Conservation (phyloP, 2,329 filamentous ascomycete genomes). For the Sclerotinia borealis region DNA sequence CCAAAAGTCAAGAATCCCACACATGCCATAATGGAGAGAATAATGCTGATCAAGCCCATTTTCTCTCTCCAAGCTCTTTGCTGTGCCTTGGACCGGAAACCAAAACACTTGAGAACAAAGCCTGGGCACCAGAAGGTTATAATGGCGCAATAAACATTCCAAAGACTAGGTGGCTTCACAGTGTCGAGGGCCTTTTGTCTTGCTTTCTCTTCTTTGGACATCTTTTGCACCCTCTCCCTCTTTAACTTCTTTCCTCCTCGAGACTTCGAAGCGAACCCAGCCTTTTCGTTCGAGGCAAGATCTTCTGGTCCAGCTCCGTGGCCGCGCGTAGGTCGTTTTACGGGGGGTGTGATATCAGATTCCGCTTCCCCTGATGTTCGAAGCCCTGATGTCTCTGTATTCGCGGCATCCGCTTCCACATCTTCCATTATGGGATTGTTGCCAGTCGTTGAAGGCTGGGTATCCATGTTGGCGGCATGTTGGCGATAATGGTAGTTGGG, state of each 20-base stretch:
- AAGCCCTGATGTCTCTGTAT: conserved; percentile 29
- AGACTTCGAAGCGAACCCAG: conserved; percentile 27
- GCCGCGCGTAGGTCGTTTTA: conserved; percentile 18
- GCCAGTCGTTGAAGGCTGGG: conserved; percentile 84
- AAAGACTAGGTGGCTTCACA: conserved; percentile 75
- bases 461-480: conserved; percentile 88
- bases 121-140: conserved; percentile 93
- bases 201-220: conserved; percentile 56
- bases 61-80: conserved; percentile 96
- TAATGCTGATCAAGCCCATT: conserved; percentile 93
- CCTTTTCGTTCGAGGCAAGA: conserved; percentile 22
- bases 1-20: conserved; percentile 97
- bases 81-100: conserved; percentile 78
- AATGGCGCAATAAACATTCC: conserved; percentile 92
- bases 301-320: conserved; percentile 25
- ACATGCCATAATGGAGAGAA: conserved; percentile 76
- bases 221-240: conserved; percentile 52
- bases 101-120: conserved; percentile 77
- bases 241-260: conserved; percentile 24
- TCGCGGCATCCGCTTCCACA: conserved; percentile 46
- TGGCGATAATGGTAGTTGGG: conserved; percentile 95
- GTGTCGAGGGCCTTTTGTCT: conserved; percentile 54
- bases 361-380: conserved; percentile 30
- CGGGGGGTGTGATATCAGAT: conserved; percentile 26
- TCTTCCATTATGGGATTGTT: conserved; percentile 84